A percentile compares a stretch with the other conserved stretches of the same genome.
Evolutionary conservation across 2,329 filamentous ascomycete species (phyloP).

Genomic region (Sordariomycetes sp.): DNA sequence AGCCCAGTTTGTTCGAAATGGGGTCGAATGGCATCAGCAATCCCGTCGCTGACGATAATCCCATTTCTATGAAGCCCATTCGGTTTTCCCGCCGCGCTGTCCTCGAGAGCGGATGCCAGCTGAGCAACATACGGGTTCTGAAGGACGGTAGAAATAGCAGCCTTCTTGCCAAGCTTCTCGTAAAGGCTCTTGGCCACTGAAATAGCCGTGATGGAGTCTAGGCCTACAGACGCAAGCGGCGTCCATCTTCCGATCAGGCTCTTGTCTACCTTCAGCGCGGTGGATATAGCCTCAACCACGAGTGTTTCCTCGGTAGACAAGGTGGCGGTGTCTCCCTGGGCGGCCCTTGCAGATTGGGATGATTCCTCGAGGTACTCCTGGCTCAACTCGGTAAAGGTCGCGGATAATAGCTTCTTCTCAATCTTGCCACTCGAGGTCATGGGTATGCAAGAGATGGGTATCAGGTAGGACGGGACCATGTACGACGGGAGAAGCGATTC

Average conservation of each 20-base stretch:
- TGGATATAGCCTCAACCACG: conserved; percentile 44
- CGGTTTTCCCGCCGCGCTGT: not conserved
- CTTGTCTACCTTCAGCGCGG: conserved; percentile 32
- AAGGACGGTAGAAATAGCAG: conserved; percentile 62
- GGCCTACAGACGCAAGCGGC: conserved; percentile 66
- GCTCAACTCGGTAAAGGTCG: conserved; percentile 33
- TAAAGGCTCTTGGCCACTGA: conserved; percentile 50
- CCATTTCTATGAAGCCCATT: not conserved
- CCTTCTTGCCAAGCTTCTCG: conserved; percentile 26
- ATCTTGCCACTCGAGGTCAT: conserved; percentile 67
- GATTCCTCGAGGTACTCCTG: conserved; percentile 29
- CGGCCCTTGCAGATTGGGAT: conserved; percentile 14
- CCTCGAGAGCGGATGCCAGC: conserved; percentile 29
- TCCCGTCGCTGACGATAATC: conserved; percentile 8
- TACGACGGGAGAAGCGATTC: conserved; percentile 53
- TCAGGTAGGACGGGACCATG: conserved; percentile 66
- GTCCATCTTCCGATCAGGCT: conserved; percentile 48
- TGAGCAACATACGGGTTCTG: conserved; percentile 55
- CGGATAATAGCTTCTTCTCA: conserved; percentile 45
- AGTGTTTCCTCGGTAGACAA: conserved; percentile 45
- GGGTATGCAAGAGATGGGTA: conserved; percentile 61
- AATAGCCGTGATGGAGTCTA: conserved; percentile 80
- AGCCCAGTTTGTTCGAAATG: conserved; percentile 4
- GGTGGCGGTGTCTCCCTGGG: conserved; percentile 18
- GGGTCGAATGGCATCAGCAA: not conserved